Conservation (phyloP, 2,329 filamentous ascomycete genomes). For the Cladosporium halotolerans region DNA sequence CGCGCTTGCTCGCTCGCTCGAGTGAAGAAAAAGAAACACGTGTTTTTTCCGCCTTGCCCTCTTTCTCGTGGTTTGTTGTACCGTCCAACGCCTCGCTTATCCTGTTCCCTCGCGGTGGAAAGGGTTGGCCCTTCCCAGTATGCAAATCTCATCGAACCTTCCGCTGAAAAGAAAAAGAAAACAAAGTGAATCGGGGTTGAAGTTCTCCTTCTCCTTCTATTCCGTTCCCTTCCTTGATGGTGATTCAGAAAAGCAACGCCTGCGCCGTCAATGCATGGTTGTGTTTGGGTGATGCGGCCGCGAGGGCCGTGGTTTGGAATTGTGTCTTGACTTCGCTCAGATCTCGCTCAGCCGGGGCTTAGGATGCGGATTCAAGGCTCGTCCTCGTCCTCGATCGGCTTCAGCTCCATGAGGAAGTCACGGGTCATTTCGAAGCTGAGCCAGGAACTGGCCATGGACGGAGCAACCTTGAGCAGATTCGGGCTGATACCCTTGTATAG, state of each 20-base stretch:
- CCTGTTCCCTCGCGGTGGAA: no score
- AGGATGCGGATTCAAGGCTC: not conserved
- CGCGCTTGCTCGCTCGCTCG: no score
- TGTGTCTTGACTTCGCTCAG: not conserved
- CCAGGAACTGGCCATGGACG: constrained; percentile 98
- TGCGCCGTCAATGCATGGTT: not conserved
- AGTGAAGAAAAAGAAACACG: no score
- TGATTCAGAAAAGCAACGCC: not conserved
- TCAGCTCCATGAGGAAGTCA: constrained; percentile 69
- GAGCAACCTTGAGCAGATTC: constrained; percentile 92
- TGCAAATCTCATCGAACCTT: no score
- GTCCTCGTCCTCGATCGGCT: constrained; percentile 27
- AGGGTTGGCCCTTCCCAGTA: no score
- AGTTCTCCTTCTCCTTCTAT: not conserved
- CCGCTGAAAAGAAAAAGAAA: no score
- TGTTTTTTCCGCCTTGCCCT: no score
- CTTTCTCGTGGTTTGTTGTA: no score
- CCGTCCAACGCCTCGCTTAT: no score
- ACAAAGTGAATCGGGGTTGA: no score
- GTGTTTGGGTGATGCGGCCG: not conserved
- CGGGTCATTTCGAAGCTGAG: constrained; percentile 91
- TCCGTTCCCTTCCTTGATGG: not conserved
- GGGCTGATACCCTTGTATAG: constrained; percentile 95
- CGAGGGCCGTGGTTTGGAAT: not conserved
- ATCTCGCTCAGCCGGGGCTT: not conserved